phyloP scores from a whole-genome alignment of 2,329 filamentous ascomycete species.

The Trichocomaceae sp. region DNA sequence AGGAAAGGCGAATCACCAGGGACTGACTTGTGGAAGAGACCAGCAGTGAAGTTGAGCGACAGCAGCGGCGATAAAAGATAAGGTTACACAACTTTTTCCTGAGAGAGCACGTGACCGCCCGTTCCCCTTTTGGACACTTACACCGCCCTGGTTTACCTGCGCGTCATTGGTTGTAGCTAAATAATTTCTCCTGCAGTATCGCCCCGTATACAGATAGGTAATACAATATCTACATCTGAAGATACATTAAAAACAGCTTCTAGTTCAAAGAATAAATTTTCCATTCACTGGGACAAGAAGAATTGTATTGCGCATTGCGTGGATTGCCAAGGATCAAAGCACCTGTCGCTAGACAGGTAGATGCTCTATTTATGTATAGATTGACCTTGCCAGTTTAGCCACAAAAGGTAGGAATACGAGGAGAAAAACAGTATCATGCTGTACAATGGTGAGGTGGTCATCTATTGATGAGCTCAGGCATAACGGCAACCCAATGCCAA shows the following conservation, averaged over 20 bases:
- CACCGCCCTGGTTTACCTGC: too few relatives aligned
- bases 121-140: too few relatives aligned
- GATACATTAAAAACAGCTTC: too few relatives aligned
- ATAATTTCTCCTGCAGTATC: too few relatives aligned
- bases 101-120: not conserved
- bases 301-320: not conserved
- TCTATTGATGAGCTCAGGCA: too few relatives aligned
- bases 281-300: not conserved
- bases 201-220: too few relatives aligned
- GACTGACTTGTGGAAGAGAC: not conserved
- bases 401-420: not conserved
- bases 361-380: not conserved
- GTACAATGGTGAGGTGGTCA: not conserved
- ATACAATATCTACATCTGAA: too few relatives aligned
- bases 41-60: not conserved
- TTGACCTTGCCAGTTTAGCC: not conserved
- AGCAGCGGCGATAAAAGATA: not conserved
- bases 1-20: not conserved
- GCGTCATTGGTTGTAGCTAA: too few relatives aligned
- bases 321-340: not conserved
- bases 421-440: not conserved
- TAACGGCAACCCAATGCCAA: too few relatives aligned
- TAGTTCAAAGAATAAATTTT: not conserved
- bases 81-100: not conserved
- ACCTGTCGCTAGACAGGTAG: not conserved